Evolutionary conservation across 495 filamentous ascomycete genomes (phyloP).

Genomic region (Chaetomium tenue): DNA sequence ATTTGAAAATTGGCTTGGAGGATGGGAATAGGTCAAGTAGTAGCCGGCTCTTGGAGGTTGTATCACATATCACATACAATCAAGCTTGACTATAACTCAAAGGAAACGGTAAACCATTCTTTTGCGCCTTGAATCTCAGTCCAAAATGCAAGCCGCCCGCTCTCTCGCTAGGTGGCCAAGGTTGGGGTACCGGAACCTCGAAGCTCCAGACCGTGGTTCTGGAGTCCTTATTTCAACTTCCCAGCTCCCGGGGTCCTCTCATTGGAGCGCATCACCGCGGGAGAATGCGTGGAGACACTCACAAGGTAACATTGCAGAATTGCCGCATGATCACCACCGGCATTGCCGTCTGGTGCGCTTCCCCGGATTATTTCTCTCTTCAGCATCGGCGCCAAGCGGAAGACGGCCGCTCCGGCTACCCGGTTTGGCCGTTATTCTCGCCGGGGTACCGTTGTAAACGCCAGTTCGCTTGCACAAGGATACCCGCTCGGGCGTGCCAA

Average conservation of each 20-base stretch:
- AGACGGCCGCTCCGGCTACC: background rate
- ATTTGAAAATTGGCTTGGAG: no score
- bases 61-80: no score
- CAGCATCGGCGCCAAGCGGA: background rate
- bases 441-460: background rate
- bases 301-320: background rate
- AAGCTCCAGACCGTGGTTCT: background rate
- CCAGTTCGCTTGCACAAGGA: background rate
- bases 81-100: no score
- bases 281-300: background rate
- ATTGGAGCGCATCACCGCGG: conserved; percentile 2
- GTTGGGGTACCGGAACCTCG: background rate
- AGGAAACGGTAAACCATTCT: no score
- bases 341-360: background rate
- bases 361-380: background rate
- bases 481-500: background rate
- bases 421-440: background rate
- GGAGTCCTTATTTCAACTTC: background rate
- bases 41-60: no score
- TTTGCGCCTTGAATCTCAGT: no score
- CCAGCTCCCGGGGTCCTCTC: background rate
- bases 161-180: no score
- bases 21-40: no score
- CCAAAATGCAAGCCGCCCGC: no score
- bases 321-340: background rate